Percentiles rank a stretch among this genome's conserved stretches.
Evolutionary conservation across 1,139 yeast genomes (phyloP).

Genomic region (Pneumocystis oryctolagi): DNA sequence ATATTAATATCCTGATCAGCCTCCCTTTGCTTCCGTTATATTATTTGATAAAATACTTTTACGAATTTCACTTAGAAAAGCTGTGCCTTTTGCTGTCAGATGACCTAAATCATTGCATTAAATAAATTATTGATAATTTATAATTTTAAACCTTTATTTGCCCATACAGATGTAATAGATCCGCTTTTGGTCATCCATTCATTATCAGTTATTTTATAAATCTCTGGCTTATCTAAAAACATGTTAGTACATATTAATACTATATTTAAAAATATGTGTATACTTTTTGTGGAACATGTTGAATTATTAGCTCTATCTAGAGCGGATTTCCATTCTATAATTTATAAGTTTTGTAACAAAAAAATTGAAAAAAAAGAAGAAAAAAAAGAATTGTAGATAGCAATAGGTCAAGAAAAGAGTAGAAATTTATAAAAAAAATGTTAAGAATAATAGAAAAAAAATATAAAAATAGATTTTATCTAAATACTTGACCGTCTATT

Average conservation of each 20-base stretch:
- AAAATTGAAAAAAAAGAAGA: background rate
- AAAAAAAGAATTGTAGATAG: background rate
- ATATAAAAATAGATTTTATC: background rate
- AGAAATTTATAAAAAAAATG: background rate
- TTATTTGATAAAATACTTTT: background rate
- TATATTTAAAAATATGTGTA: background rate
- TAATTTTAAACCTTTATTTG: background rate
- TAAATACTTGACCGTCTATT: background rate
- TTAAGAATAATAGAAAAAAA: background rate
- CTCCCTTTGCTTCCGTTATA: background rate
- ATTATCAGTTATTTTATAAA: background rate
- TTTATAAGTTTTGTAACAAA: background rate
- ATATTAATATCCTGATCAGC: background rate
- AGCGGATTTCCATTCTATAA: background rate
- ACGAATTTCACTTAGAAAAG: background rate
- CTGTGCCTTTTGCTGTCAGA: background rate
- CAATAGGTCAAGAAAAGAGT: background rate
- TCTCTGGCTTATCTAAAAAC: background rate
- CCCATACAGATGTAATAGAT: background rate
- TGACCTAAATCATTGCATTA: background rate
- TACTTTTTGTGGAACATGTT: background rate
- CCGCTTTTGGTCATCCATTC: background rate
- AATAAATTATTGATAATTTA: background rate
- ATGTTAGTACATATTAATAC: background rate
- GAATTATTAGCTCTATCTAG: background rate